Conservation (phyloP, 2,329 filamentous ascomycete species). For the Phaeoacremonium minimum region DNA sequence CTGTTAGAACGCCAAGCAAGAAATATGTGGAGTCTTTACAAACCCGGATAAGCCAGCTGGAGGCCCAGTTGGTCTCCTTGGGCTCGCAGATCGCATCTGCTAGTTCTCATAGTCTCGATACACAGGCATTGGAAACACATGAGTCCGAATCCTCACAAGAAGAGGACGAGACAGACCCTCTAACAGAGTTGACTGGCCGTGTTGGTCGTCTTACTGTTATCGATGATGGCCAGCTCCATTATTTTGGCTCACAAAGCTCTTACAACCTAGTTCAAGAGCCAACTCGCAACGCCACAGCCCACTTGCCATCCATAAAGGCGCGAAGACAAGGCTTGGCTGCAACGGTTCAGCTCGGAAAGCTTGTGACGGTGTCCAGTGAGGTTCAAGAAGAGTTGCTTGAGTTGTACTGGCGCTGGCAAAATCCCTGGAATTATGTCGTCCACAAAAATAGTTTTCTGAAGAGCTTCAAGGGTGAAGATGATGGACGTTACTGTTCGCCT, state of each 20-base stretch:
- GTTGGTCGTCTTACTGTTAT: slow-evolving; percentile 7
- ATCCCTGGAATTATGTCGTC: slow-evolving; percentile 19
- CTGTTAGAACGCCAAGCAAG: slow-evolving; percentile 18
- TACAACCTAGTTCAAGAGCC: slow-evolving; percentile 12
- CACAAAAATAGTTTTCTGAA: slow-evolving; percentile 13
- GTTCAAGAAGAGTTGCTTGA: slow-evolving; percentile 18
- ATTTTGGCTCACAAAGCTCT: slow-evolving; percentile 17
- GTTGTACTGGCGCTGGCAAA: slow-evolving; percentile 20
- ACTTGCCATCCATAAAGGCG: not conserved
- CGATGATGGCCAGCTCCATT: slow-evolving; percentile 16
- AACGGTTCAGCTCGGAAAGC: slow-evolving; percentile 7
- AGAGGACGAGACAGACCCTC: slow-evolving; percentile 8
- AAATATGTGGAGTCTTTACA: slow-evolving; percentile 16
- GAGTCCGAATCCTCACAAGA: not conserved
- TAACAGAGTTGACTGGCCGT: slow-evolving; percentile 11
- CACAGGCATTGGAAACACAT: slow-evolving; percentile 1
- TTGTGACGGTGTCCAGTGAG: slow-evolving; percentile 10
- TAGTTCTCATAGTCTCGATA: not conserved
- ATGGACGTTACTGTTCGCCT: slow-evolving; percentile 13
- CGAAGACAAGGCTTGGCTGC: slow-evolving; percentile 9
- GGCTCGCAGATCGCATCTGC: slow-evolving; percentile 1
- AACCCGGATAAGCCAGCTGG: slow-evolving; percentile 11
- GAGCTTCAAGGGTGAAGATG: slow-evolving; percentile 7
- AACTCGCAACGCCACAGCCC: not conserved
- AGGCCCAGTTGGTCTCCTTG: slow-evolving; percentile 7